These are phyloP conservation scores for Cladophialophora carrionii DNA, from an alignment of 2,329 filamentous ascomycete genomes.

Conservation along the genomic window DNA sequence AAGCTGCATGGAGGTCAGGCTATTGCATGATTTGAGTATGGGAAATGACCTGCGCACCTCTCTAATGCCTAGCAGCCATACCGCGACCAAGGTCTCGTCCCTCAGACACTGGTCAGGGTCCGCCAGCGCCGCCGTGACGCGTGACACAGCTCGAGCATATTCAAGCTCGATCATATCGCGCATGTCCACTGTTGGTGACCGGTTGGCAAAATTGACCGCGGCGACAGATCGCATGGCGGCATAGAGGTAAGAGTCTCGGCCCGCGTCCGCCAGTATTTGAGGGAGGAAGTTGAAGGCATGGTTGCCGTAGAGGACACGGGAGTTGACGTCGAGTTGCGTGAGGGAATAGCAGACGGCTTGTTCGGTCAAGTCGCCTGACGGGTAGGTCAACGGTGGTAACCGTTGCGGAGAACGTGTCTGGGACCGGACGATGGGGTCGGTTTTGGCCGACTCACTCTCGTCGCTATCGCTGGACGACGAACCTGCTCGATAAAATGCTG, in stretches of 20 bases:
- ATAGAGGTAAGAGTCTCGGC: constrained; percentile 26
- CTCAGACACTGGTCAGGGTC: constrained; percentile 26
- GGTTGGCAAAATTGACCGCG: constrained; percentile 29
- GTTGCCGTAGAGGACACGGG: constrained; percentile 30
- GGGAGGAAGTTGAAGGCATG: constrained; percentile 26
- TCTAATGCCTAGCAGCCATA: constrained; percentile 29
- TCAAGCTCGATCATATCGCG: constrained; percentile 21
- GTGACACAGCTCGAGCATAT: constrained; percentile 27
- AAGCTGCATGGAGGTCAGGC: constrained; percentile 23
- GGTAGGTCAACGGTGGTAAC: constrained; percentile 5
- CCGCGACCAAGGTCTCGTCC: constrained; percentile 31
- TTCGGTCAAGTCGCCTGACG: constrained; percentile 21
- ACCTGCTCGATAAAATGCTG: not conserved
- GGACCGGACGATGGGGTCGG: constrained; percentile 16
- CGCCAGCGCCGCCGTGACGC: constrained; percentile 24
- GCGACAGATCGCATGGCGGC: constrained; percentile 29
- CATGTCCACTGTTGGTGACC: constrained; percentile 30
- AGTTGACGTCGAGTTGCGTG: constrained; percentile 27
- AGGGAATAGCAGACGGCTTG: constrained; percentile 31
- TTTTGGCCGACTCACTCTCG: constrained; percentile 19
- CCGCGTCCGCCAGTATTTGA: constrained; percentile 18
- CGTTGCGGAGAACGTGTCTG: not conserved
- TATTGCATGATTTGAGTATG: not conserved
- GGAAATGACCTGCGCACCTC: constrained; percentile 17
- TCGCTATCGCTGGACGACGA: constrained; percentile 21